A percentile compares a stretch with the other conserved stretches of the same genome.
phyloP scores from a whole-genome alignment of 2,329 filamentous ascomycete species.

The Nemania sp. region DNA sequence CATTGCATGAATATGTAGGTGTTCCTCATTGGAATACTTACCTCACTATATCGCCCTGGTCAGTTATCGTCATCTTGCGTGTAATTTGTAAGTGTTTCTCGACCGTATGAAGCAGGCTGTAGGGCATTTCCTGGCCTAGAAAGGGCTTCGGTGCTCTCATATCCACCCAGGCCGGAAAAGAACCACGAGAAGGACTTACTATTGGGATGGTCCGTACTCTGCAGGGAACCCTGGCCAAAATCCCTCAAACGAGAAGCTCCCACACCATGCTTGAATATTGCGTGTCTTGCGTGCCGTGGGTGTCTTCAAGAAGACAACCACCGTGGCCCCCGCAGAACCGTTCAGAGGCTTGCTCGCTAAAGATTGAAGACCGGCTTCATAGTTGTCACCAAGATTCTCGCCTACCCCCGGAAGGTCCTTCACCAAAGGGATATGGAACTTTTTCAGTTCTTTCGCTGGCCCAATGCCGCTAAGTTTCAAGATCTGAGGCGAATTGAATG shows the following conservation, averaged over 20 bases:
- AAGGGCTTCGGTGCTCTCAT: too few species aligned
- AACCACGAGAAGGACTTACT: too few species aligned
- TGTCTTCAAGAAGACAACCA: slow-evolving; percentile 40
- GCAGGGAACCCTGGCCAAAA: slow-evolving; percentile 41
- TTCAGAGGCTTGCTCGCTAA: slow-evolving; percentile 36
- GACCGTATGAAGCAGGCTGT: neutral
- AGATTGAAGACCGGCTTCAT: slow-evolving; percentile 41
- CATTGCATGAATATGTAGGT: neutral
- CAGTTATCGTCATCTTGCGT: neutral
- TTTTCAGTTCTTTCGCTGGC: slow-evolving; percentile 46
- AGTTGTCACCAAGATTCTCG: slow-evolving; percentile 53
- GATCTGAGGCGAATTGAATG: slow-evolving; percentile 56
- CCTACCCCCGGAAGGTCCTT: slow-evolving; percentile 55
- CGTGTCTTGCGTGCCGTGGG: slow-evolving; percentile 37
- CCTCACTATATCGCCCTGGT: slow-evolving; percentile 11
- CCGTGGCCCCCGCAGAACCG: slow-evolving; percentile 35
- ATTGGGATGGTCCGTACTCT: slow-evolving; percentile 35
- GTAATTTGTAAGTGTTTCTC: neutral
- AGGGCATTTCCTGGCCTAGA: neutral
- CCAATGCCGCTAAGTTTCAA: slow-evolving; percentile 58
- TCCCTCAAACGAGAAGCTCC: slow-evolving; percentile 39
- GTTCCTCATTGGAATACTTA: neutral
- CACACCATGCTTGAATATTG: slow-evolving; percentile 41
- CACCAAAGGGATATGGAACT: slow-evolving; percentile 51
- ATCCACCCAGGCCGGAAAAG: too few species aligned